Conservation (phyloP, 441 rosid species). For the Manihot esculenta region DNA sequence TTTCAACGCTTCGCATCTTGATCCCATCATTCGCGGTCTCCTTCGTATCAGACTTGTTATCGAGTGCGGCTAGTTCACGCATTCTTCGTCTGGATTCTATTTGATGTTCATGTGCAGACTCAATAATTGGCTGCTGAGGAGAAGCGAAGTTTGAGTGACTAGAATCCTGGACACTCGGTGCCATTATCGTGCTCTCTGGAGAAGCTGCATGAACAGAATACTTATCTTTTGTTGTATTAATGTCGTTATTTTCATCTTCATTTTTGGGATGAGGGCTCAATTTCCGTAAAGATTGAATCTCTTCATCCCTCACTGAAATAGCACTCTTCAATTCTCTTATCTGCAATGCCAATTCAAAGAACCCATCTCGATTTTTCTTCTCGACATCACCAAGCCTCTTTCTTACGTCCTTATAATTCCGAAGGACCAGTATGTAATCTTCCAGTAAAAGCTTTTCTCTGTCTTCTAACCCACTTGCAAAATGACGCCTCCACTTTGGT, state of each 20-base stretch:
- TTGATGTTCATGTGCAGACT: conserved; percentile 23
- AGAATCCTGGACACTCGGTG: conserved; percentile 34
- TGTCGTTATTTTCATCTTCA: conserved; percentile 30
- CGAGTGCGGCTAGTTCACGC: background rate
- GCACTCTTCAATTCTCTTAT: conserved; percentile 66
- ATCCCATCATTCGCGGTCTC: conserved; percentile 24
- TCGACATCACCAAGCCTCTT: conserved; percentile 69
- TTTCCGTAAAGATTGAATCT: conserved; percentile 49
- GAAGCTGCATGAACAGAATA: conserved; percentile 27
- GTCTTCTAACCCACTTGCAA: conserved; percentile 53
- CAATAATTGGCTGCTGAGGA: conserved; percentile 36
- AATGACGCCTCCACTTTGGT: conserved; percentile 57
- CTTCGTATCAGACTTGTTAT: conserved; percentile 29
- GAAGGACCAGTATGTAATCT: conserved; percentile 57
- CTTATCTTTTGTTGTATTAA: conserved; percentile 21
- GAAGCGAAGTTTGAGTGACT: conserved; percentile 35
- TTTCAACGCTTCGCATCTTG: conserved; percentile 24
- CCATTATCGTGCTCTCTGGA: conserved; percentile 36
- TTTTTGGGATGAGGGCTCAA: conserved; percentile 21
- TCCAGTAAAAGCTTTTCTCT: conserved; percentile 66
- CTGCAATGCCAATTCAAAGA: conserved; percentile 75
- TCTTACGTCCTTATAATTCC: conserved; percentile 63
- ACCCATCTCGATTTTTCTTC: conserved; percentile 73
- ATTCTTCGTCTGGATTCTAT: conserved; percentile 20
- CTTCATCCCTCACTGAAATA: conserved; percentile 55